Conservation (phyloP, 1,284 basidiomycete genomes). For the Cryptococcus deneoformans region DNA sequence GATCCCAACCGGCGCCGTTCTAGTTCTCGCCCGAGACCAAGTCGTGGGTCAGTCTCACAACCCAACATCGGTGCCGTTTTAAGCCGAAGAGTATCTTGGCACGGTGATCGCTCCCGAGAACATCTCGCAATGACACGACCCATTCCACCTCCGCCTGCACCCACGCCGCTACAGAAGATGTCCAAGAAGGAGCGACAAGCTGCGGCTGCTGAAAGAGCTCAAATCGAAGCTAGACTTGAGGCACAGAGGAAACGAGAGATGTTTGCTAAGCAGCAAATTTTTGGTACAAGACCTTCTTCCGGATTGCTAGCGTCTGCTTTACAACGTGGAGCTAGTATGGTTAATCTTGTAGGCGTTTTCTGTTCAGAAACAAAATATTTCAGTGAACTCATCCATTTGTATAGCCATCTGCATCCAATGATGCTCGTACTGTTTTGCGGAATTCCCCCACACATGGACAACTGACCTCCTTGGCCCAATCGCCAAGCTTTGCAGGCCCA, state of each 20-base stretch:
- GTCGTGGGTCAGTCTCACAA: conserved; percentile 1
- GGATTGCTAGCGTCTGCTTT: conserved; percentile 40
- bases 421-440: background rate
- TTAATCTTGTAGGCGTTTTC: conserved; percentile 33
- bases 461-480: conserved; percentile 22
- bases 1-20: conserved; percentile 5
- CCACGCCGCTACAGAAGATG: conserved; percentile 30
- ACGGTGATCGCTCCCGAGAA: conserved; percentile 1
- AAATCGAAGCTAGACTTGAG: conserved; percentile 38
- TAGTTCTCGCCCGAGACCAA: conserved; percentile 5
- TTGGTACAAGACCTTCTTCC: conserved; percentile 12
- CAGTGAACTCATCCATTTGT: background rate
- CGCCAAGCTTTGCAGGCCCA: conserved; percentile 23
- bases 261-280: conserved; percentile 45
- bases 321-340: conserved; percentile 42
- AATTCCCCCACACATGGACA: conserved; percentile 33
- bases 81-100: conserved; percentile 4
- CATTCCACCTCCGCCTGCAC: conserved; percentile 27
- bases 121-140: background rate
- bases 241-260: conserved; percentile 43
- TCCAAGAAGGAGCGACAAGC: conserved; percentile 32
- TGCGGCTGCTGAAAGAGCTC: conserved; percentile 31
- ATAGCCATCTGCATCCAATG: conserved; percentile 7
- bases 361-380: background rate
- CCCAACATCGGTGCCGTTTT: conserved; percentile 8